Base-by-base conservation (phyloP, 805 yeast genomes). In the Lipomyces sp. region DNA sequence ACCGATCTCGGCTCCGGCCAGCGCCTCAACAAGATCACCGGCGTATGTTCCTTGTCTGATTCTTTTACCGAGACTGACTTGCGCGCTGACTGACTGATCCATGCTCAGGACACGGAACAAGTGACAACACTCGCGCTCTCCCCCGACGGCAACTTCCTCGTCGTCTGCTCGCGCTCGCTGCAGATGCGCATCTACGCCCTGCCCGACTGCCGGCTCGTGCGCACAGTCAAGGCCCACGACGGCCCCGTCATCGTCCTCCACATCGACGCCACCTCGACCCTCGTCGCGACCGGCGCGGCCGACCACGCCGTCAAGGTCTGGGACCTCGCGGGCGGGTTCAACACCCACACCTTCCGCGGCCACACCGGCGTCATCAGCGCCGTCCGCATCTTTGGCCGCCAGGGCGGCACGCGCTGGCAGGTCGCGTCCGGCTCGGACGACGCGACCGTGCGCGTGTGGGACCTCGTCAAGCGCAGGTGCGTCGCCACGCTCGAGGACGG, bases 241-340 rank as follows among this genome's bases (percentile, higher is more conserved):
- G 83, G 96, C 1, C 96, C 97, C 1, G 84, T 86, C 1, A 86
- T 86, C 66, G 83, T 88, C 10, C 76, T 88, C 39, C 74, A 84
- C 10, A 79, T 79, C 21, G 98, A 93, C 67, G 65, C 78, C 2
- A 87, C 97, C 0, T 83, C 95, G 2, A 81, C 95, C 2, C 72
- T 93, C 33, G 79, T 90, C 63, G 95, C 96, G 18, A 82, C 93
- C 63, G 99, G 99, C 35, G 89, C 95, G 41, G 85, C 97, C 0
- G 98, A 93, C 68, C 98, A 98, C 42, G 78, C 82, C 37, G 84
- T 90, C 16, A 82, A 86, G 39, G 95, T 93, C 1, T 89, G 95
- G 84, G 99, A 93, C 67, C 76, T 93, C 33, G 90, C 82, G 57
- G 89, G 89, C 32, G 90, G 93, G 1, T 87, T 77, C 58, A 79